Percentiles rank a stretch among this genome's conserved stretches.
Conservation (phyloP, 2,329 filamentous ascomycete genomes). For the Nothomitra cinnamomea region DNA sequence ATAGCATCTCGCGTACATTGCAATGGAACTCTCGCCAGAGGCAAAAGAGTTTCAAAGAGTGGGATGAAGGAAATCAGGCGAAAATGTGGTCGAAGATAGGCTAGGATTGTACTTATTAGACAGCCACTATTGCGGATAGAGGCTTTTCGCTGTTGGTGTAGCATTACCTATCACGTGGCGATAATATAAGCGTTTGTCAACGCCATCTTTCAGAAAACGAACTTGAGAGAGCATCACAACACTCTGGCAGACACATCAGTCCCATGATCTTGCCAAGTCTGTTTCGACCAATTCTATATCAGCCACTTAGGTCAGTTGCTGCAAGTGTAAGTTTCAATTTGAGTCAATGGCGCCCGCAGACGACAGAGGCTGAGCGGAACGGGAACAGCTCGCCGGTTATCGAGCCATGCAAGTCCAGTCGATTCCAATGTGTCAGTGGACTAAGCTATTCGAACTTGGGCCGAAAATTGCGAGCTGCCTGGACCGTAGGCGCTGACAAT, state of each 20-base stretch:
- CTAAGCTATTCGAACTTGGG: conserved; percentile 8
- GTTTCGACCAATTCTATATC: background rate
- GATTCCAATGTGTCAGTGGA: conserved; percentile 33
- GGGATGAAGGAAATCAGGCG: conserved; percentile 6
- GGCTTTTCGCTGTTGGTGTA: background rate
- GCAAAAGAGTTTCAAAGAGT: conserved; percentile 25
- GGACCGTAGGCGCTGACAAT: background rate
- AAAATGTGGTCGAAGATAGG: background rate
- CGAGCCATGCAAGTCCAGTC: conserved; percentile 32
- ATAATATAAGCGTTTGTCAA: background rate
- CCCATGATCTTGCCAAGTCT: background rate
- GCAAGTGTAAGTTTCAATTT: background rate
- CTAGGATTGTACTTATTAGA: background rate
- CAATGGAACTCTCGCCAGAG: conserved; percentile 33
- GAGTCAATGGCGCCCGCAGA: background rate
- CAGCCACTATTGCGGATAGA: background rate
- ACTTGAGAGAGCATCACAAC: background rate
- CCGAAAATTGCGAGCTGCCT: no score
- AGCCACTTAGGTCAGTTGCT: background rate
- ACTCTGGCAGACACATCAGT: no score
- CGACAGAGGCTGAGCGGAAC: background rate
- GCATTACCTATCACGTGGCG: background rate
- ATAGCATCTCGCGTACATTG: conserved; percentile 31
- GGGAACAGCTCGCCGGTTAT: conserved; percentile 11
- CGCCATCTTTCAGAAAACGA: no score